phyloP scores from a whole-genome alignment of 352 stramenopile genomes.

The Pythium vanterpoolii region DNA sequence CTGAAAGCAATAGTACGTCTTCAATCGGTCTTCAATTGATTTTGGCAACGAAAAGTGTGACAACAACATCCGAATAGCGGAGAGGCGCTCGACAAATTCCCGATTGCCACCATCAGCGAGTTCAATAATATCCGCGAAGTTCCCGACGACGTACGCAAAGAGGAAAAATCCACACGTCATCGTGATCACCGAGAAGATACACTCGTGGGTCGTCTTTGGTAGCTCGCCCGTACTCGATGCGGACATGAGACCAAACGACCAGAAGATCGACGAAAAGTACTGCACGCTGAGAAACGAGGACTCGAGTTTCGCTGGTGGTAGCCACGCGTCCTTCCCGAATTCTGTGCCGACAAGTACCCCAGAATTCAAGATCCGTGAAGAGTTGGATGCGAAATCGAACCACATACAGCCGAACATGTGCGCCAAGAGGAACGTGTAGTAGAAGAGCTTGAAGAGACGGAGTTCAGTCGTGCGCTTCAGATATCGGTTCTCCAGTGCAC shows the following conservation, averaged over 20 bases:
- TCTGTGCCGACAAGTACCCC: too few relatives aligned
- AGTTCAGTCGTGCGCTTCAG: constrained; percentile 60
- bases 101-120: constrained; percentile 67
- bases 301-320: constrained; percentile 31
- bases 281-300: constrained; percentile 32
- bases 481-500: constrained; percentile 55
- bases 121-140: constrained; percentile 67
- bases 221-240: constrained; percentile 47
- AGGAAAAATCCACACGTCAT: constrained; percentile 70
- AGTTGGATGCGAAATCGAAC: constrained; percentile 50
- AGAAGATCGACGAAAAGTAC: constrained; percentile 65
- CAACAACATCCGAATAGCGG: constrained; percentile 47
- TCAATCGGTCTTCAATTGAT: constrained; percentile 44
- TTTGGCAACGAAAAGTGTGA: constrained; percentile 48
- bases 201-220: constrained; percentile 46
- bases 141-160: constrained; percentile 72
- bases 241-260: constrained; percentile 67
- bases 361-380: constrained; percentile 16
- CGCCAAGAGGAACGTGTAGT: constrained; percentile 63
- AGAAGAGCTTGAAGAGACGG: constrained; percentile 69
- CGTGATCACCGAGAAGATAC: constrained; percentile 50
- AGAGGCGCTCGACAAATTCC: too few relatives aligned
- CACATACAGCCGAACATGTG: constrained; percentile 60
- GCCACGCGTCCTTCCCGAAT: constrained; percentile 28
- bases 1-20: constrained; percentile 72